These are phyloP conservation scores for Tulasnella sp. DNA, from an alignment of 768 basidiomycete genomes.

Conservation along the genomic window DNA sequence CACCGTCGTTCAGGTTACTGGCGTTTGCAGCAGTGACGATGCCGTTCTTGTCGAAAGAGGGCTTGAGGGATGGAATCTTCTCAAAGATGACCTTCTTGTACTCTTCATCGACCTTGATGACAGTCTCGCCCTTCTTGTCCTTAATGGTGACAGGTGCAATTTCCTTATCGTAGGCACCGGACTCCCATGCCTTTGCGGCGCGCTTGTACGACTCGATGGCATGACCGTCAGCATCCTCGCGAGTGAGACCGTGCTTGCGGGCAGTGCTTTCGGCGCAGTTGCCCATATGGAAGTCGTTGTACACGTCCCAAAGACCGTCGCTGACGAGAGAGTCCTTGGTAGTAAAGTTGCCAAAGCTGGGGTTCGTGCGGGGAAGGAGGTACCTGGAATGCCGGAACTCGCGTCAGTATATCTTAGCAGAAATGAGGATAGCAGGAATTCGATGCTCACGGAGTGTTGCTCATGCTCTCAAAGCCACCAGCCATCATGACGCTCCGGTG, in stretches of 20 bases:
- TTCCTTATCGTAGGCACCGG: conserved; percentile 79
- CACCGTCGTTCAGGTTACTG: conserved; percentile 91
- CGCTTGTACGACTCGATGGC: conserved; percentile 94
- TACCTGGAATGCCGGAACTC: neutral
- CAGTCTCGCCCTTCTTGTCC: conserved; percentile 80
- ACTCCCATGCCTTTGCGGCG: conserved; percentile 85
- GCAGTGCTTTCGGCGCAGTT: conserved; percentile 90
- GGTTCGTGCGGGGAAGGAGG: conserved; percentile 73
- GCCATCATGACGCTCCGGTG: conserved; percentile 83
- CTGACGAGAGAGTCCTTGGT: conserved; percentile 80
- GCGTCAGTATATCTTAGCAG: conserved; percentile 15
- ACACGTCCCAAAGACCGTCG: conserved; percentile 96
- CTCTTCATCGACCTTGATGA: conserved; percentile 94
- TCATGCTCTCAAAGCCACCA: conserved; percentile 99
- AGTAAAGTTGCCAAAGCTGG: conserved; percentile 83
- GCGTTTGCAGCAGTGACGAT: conserved; percentile 96
- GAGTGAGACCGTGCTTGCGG: conserved; percentile 72
- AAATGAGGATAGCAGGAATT: conserved; percentile 23
- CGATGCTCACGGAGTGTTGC: conserved; percentile 84
- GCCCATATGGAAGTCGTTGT: conserved; percentile 98
- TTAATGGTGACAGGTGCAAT: conserved; percentile 86
- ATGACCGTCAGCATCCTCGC: conserved; percentile 84
- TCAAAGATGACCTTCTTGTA: conserved; percentile 96
- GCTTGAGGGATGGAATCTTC: conserved; percentile 82
- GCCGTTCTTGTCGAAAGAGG: conserved; percentile 81